Evolutionary conservation across 352 stramenopile genomes (phyloP).

Genomic region (Globisporangium emineosum): DNA sequence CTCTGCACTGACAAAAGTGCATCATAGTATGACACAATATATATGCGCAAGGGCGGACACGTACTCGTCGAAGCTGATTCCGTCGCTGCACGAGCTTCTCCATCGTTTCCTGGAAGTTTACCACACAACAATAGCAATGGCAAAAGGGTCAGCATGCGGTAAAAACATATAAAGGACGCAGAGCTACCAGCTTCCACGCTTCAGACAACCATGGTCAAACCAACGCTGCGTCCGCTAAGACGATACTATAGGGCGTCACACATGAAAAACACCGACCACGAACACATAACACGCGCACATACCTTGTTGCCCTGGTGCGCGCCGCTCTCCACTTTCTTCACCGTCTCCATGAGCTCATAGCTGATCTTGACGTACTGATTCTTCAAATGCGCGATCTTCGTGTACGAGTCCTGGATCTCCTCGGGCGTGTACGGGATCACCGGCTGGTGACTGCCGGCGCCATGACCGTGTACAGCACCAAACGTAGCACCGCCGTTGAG

Average conservation of each 20-base stretch:
- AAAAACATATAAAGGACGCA: background rate
- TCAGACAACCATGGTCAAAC: background rate
- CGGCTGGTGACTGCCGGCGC: constrained; percentile 27
- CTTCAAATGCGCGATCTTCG: constrained; percentile 76
- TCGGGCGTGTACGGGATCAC: constrained; percentile 75
- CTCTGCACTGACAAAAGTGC: background rate
- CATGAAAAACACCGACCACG: background rate
- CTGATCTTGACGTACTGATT: constrained; percentile 79
- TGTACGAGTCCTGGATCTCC: constrained; percentile 86
- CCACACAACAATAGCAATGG: background rate
- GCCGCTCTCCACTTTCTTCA: constrained; percentile 49
- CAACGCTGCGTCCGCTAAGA: background rate
- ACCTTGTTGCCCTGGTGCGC: constrained; percentile 10
- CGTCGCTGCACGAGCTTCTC: constrained; percentile 58
- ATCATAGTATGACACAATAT: background rate
- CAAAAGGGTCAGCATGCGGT: background rate
- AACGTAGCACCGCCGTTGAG: constrained; percentile 44
- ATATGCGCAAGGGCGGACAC: background rate
- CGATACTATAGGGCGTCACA: background rate
- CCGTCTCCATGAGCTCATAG: constrained; percentile 47
- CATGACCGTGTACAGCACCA: constrained; percentile 24
- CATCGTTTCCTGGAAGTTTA: constrained; percentile 30
- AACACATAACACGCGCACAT: background rate
- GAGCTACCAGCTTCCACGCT: background rate
- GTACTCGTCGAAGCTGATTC: constrained; percentile 68